Percentiles rank a stretch among this genome's conserved stretches.
phyloP scores from a whole-genome alignment of 352 stramenopile species.

The Pythium guiyangense region DNA sequence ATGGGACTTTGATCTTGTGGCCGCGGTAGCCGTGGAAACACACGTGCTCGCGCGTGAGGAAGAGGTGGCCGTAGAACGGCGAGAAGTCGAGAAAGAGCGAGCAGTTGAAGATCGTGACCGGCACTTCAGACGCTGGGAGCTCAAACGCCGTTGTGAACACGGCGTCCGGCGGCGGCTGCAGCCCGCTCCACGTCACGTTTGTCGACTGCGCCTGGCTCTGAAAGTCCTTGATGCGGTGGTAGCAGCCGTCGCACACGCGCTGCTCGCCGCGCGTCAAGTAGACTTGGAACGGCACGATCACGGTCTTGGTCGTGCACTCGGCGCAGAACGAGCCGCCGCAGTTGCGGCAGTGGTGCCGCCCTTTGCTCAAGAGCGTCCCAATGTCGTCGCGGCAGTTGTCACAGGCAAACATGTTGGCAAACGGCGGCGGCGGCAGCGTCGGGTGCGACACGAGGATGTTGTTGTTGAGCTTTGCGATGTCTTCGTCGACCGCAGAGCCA shows the following conservation, averaged over 20 bases:
- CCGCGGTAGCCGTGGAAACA: constrained; percentile 58
- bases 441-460: constrained; percentile 45
- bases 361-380: constrained; percentile 60
- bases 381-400: constrained; percentile 73
- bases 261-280: constrained; percentile 40
- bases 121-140: too few species aligned
- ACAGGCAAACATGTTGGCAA: constrained; percentile 76
- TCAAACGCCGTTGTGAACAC: too few species aligned
- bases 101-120: constrained; percentile 27
- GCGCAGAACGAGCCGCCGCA: constrained; percentile 74
- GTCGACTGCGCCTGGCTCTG: too few species aligned
- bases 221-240: too few species aligned
- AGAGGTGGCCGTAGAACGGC: constrained; percentile 69
- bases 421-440: constrained; percentile 54
- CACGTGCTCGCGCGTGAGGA: constrained; percentile 62
- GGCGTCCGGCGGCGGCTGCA: too few species aligned
- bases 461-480: constrained; percentile 31
- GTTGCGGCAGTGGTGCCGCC: constrained; percentile 77
- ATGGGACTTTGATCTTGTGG: constrained; percentile 18
- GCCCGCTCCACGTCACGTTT: too few species aligned
- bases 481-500: constrained; percentile 27
- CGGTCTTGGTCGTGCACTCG: constrained; percentile 46
- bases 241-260: too few species aligned
- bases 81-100: constrained; percentile 68
- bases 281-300: constrained; percentile 54